Percentiles rank a stretch among this genome's conserved stretches.
phyloP scores from a whole-genome alignment of 768 basidiomycete species.

The Amanita muscaria region DNA sequence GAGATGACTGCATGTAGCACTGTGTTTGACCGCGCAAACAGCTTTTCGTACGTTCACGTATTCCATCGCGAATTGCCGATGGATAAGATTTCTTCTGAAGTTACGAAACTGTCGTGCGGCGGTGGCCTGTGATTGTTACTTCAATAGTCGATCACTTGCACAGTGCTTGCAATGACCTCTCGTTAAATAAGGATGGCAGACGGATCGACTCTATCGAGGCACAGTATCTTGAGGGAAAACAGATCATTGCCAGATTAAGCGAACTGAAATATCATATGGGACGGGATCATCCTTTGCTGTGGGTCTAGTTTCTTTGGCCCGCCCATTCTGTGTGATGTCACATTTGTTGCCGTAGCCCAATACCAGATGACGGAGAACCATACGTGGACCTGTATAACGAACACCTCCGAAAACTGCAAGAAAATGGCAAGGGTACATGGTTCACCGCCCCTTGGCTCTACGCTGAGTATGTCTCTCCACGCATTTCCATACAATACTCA shows the following conservation, averaged over 20 bases:
- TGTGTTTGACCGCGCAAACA: constrained; percentile 17
- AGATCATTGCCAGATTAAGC: constrained; percentile 63
- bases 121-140: constrained; percentile 84
- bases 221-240: constrained; percentile 67
- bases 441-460: constrained; percentile 93
- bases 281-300: constrained; percentile 64
- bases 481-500: neutral
- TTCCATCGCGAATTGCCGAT: neutral
- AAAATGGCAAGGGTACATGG: constrained; percentile 60
- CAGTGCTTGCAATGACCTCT: constrained; percentile 53
- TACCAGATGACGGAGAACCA: constrained; percentile 71
- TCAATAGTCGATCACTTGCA: constrained; percentile 70
- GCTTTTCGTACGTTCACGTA: constrained; percentile 50
- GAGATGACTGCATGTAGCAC: neutral
- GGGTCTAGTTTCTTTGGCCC: constrained; percentile 16
- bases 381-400: constrained; percentile 67
- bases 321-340: neutral
- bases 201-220: constrained; percentile 21
- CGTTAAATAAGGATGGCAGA: constrained; percentile 17
- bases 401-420: constrained; percentile 47
- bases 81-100: constrained; percentile 24
- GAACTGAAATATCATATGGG: constrained; percentile 87
- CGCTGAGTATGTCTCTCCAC: constrained; percentile 53
- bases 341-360: constrained; percentile 34
- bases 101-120: constrained; percentile 68